Evolutionary conservation across 2,329 filamentous ascomycete species (phyloP).

Genomic region (Sordariomycetes sp.): DNA sequence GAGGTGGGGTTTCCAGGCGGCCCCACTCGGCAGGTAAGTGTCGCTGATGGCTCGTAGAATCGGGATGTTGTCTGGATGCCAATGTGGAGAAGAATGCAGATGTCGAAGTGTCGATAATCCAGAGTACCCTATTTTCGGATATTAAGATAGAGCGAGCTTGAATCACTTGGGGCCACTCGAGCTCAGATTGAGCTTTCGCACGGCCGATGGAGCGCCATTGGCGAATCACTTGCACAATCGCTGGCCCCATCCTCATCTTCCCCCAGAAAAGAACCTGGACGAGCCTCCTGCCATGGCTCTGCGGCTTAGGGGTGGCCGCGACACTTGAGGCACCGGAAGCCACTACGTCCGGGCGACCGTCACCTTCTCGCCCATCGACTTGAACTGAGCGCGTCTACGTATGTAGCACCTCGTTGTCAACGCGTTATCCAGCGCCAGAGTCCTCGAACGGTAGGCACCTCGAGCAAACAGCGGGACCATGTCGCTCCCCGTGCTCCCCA

Average conservation of each 20-base stretch:
- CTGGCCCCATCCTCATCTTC: not conserved
- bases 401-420: not conserved
- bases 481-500: constrained; percentile 34
- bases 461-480: constrained; percentile 15
- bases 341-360: not conserved
- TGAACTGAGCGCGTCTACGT: not conserved
- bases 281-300: not conserved
- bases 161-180: not conserved
- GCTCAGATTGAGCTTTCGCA: not conserved
- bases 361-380: not conserved
- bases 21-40: not conserved
- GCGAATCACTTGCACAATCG: not conserved
- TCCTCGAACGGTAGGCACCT: not conserved
- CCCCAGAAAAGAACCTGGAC: not conserved
- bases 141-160: not conserved
- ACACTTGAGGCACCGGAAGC: not conserved
- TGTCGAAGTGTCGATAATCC: not conserved
- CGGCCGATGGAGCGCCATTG: not conserved
- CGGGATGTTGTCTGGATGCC: not conserved
- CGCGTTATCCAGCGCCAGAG: not conserved
- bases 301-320: not conserved
- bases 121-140: not conserved
- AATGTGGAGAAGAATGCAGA: not conserved
- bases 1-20: not conserved
- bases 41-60: not conserved